These are phyloP conservation scores for Pleomassaria siparia DNA, from an alignment of 2,329 filamentous ascomycete species.

Conservation along the genomic window DNA sequence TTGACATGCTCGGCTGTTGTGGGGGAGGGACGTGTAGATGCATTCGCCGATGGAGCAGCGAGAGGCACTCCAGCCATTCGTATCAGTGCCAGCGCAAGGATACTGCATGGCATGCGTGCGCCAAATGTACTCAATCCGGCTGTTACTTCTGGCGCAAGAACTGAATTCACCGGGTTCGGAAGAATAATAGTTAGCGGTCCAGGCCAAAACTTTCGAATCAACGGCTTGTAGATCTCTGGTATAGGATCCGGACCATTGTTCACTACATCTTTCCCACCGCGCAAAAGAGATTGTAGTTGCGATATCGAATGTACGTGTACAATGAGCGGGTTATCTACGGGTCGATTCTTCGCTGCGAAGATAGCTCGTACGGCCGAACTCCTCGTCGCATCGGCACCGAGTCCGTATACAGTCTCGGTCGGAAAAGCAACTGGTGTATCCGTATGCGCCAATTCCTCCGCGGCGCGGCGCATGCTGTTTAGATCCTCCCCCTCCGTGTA, in stretches of 20 bases:
- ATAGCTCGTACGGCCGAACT: conserved; percentile 85
- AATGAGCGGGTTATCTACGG: conserved; percentile 93
- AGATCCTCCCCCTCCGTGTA: conserved; percentile 48
- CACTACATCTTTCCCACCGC: conserved; percentile 15
- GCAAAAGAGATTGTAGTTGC: conserved; percentile 69
- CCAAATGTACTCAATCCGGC: conserved; percentile 84
- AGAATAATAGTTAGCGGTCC: conserved; percentile 90
- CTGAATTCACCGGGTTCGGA: conserved; percentile 68
- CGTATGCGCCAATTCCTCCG: conserved; percentile 63
- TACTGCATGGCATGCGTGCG: conserved; percentile 81
- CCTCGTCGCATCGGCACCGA: conserved; percentile 93
- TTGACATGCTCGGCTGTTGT: conserved; percentile 88
- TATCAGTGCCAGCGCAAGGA: conserved; percentile 87
- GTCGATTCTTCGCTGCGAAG: conserved; percentile 84
- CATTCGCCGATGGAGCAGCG: conserved; percentile 91
- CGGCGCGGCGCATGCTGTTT: conserved; percentile 63
- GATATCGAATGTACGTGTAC: conserved; percentile 82
- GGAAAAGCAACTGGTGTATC: conserved; percentile 88
- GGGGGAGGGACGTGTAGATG: conserved; percentile 88
- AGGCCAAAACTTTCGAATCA: conserved; percentile 89
- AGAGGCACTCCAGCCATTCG: conserved; percentile 74
- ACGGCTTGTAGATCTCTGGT: conserved; percentile 72
- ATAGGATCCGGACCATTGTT: conserved; percentile 51
- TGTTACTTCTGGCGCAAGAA: conserved; percentile 87
- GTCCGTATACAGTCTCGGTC: conserved; percentile 95